Base-by-base conservation (phyloP, 768 basidiomycete species). In the Mycena leptocephala region DNA sequence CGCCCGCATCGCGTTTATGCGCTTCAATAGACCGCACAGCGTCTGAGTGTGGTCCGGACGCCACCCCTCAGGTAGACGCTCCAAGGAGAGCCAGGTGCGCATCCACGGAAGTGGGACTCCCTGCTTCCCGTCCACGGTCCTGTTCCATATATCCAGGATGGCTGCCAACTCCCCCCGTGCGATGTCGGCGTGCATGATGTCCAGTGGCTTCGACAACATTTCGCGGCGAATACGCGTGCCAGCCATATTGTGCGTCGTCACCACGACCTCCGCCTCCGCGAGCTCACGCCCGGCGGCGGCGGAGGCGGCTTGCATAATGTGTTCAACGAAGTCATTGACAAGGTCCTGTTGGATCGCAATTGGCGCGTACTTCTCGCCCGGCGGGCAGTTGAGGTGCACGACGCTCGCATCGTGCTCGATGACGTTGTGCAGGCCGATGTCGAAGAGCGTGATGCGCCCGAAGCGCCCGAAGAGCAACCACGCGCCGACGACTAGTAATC, bases 151-250 rank as follows among this genome's bases (percentile, higher is more conserved):
- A 1, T 90, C 92, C 18, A 93, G 84, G 11, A 93, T 90, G 65
- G 93, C 89, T 0, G 89, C 91, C 87, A 93, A 92, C 83, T 94
- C 93, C 20, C 92, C 93, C 4, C 92, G 87, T 1, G 93, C 93
- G 67, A 94, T 89, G 82, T 93, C 91, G 2, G 88, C 87, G 74
- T 92, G 91, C 3, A 92, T 53, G 8, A 77, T 62, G 65, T 89
- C 88, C 33, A 93, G 79, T 0, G 85, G 83, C 2, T 81, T 80
- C 11, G 83, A 89, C 39, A 84, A 80, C 20, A 82, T 85, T 76
- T 94, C 92, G 26, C 93, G 84, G 69, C 90, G 86, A 1, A 91
- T 81, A 5, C 93, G 87, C 14, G 89, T 87, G n/a, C 86, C 83
- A 3, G 89, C 92, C 14, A 93, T 86, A 73, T 89, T 88, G 20